Percentiles rank a stretch among this genome's conserved stretches.
These are phyloP conservation scores for Coleophoma eucalyptorum DNA, from an alignment of 2,329 filamentous ascomycete species.

Conservation along the genomic window DNA sequence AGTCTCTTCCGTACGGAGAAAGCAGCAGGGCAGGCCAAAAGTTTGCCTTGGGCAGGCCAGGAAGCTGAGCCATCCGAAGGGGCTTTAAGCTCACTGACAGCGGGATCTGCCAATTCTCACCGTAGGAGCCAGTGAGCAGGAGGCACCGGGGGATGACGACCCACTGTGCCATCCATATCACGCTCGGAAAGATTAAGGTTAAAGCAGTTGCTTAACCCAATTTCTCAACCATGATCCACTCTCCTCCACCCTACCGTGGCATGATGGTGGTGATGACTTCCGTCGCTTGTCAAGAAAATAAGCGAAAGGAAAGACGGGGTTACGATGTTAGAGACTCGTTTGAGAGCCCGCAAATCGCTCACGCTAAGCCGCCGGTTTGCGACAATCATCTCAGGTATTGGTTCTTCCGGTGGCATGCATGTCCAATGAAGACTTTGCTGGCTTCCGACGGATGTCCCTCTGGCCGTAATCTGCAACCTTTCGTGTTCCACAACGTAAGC, in stretches of 20 bases:
- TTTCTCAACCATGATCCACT: no score
- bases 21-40: not conserved
- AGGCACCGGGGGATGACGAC: no score
- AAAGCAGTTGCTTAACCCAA: not conserved
- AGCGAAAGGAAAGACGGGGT: not conserved
- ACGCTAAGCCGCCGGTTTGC: no score
- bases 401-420: no score
- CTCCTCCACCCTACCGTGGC: slow-evolving; percentile 1
- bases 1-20: no score
- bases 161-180: not conserved
- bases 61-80: slow-evolving; percentile 18
- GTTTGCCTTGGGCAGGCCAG: no score
- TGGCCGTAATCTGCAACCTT: no score
- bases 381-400: no score
- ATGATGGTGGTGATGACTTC: slow-evolving; percentile 5
- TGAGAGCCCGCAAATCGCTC: not conserved
- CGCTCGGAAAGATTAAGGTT: slow-evolving; percentile 1
- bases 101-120: slow-evolving; percentile 5
- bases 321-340: not conserved
- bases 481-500: no score
- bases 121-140: not conserved
- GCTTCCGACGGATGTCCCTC: no score
- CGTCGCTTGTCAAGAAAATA: slow-evolving; percentile 7
- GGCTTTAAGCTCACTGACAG: slow-evolving; percentile 9
- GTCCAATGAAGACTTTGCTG: no score